phyloP scores from a whole-genome alignment of 257 asterid genomes.

The Asclepias syriaca region DNA sequence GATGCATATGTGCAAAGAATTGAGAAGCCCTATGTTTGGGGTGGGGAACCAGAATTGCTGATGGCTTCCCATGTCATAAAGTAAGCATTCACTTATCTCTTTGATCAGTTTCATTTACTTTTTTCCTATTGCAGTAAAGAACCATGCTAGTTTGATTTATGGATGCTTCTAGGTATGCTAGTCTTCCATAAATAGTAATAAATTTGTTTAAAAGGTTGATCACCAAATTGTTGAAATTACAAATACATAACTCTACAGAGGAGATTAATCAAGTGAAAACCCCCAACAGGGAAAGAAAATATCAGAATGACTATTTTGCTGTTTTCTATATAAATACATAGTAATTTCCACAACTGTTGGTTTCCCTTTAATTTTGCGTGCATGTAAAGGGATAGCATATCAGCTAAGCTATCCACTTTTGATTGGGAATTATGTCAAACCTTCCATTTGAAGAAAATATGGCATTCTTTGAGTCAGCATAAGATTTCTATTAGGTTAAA shows the following conservation, averaged over 20 bases:
- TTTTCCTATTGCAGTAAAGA: not conserved
- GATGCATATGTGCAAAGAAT: constrained; percentile 67
- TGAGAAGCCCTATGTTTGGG: constrained; percentile 74
- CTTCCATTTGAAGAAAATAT: not conserved
- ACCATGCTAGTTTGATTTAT: not conserved
- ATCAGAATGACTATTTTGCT: not conserved
- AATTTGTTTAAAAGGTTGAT: not conserved
- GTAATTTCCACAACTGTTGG: not conserved
- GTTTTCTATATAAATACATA: not conserved
- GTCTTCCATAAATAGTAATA: not conserved
- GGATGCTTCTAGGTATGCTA: not conserved
- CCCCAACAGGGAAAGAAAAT: not conserved
- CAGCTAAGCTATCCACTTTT: not conserved
- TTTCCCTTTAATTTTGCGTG: not conserved
- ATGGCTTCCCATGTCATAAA: constrained; percentile 84
- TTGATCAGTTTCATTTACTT: constrained; percentile 1
- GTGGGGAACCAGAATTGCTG: constrained; percentile 84
- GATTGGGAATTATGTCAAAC: not conserved
- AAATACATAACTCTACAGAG: not conserved
- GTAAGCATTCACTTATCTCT: constrained; percentile 30
- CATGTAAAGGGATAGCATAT: not conserved
- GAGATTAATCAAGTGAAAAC: not conserved
- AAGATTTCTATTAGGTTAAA: not conserved
- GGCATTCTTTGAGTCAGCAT: not conserved
- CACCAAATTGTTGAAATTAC: not conserved